These are phyloP conservation scores for Acer yangbiense DNA, from an alignment of 345 rosid genomes.

Conservation along the genomic window DNA sequence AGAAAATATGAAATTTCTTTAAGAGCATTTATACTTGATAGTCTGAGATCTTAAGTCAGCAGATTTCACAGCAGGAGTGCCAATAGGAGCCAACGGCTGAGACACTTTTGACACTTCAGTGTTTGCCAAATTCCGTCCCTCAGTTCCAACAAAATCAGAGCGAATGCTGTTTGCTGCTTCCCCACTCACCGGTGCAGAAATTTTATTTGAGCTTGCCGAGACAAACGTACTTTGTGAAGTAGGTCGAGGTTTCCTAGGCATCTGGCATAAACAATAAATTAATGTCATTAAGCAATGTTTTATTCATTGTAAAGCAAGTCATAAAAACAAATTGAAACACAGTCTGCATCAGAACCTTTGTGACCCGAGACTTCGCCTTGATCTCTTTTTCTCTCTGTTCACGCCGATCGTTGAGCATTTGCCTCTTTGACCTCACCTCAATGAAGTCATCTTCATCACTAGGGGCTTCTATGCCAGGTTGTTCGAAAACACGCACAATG, in stretches of 20 bases:
- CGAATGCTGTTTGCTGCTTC: constrained; percentile 38
- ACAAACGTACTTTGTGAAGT: constrained; percentile 37
- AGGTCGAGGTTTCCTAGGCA: constrained; percentile 55
- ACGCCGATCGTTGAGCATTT: constrained; percentile 93
- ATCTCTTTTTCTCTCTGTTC: constrained; percentile 96
- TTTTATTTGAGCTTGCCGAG: constrained; percentile 47
- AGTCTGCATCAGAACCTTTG: constrained; percentile 60
- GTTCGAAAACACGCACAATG: constrained; percentile 71
- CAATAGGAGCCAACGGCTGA: constrained; percentile 75
- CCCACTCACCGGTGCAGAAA: constrained; percentile 41
- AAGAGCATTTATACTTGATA: constrained; percentile 45
- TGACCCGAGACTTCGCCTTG: constrained; percentile 76
- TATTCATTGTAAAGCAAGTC: constrained; percentile 6
- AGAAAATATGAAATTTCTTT: constrained; percentile 14
- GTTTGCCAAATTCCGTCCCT: constrained; percentile 36
- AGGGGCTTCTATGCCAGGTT: constrained; percentile 90
- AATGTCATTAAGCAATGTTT: constrained; percentile 12
- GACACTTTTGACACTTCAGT: constrained; percentile 40
- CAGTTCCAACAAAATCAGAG: constrained; percentile 41
- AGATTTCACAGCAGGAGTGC: constrained; percentile 68
- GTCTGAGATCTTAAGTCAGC: constrained; percentile 53
- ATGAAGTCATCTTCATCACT: constrained; percentile 96
- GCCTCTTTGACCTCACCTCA: constrained; percentile 98
- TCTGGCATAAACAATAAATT: constrained; percentile 50
- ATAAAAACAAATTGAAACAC: constrained; percentile 12